These are phyloP conservation scores for Sporobolus alterniflorus DNA, from an alignment of 202 grass and related monocot genomes.

Conservation along the genomic window DNA sequence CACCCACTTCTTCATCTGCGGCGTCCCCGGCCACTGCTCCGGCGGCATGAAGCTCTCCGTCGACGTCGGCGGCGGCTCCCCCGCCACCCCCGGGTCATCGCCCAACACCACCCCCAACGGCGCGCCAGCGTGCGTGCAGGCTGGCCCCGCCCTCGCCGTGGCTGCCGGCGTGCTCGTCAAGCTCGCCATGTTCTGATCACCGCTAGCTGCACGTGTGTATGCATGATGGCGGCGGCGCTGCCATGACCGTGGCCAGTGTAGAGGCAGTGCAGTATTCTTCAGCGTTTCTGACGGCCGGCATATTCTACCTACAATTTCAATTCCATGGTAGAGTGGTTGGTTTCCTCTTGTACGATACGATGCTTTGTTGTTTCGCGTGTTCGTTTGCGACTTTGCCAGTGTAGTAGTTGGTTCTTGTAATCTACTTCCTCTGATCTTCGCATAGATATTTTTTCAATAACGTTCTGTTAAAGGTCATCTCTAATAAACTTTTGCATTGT, in stretches of 20 bases:
- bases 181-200: conserved; percentile 57
- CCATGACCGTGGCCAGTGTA: conserved; percentile 27
- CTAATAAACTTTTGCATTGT: no score
- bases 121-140: conserved; percentile 6
- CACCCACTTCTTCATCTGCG: conserved; percentile 69
- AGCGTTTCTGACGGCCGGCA: conserved; percentile 6
- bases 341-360: background rate
- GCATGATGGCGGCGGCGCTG: background rate
- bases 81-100: background rate
- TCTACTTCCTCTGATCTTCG: background rate
- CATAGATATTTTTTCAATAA: background rate
- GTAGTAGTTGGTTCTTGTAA: background rate
- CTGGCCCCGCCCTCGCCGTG: conserved; percentile 9
- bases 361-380: conserved; percentile 8
- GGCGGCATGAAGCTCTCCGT: conserved; percentile 43
- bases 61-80: conserved; percentile 24
- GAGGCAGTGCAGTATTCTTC: conserved; percentile 50
- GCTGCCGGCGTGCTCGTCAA: conserved; percentile 33
- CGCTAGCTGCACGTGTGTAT: background rate
- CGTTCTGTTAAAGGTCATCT: background rate
- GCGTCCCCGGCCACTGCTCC: conserved; percentile 43
- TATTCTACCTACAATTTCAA: background rate
- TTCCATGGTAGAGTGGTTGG: conserved; percentile 22
- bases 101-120: background rate
- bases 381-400: background rate